Conservation (phyloP, 495 filamentous ascomycete genomes). For the Annulohypoxylon moriforme region DNA sequence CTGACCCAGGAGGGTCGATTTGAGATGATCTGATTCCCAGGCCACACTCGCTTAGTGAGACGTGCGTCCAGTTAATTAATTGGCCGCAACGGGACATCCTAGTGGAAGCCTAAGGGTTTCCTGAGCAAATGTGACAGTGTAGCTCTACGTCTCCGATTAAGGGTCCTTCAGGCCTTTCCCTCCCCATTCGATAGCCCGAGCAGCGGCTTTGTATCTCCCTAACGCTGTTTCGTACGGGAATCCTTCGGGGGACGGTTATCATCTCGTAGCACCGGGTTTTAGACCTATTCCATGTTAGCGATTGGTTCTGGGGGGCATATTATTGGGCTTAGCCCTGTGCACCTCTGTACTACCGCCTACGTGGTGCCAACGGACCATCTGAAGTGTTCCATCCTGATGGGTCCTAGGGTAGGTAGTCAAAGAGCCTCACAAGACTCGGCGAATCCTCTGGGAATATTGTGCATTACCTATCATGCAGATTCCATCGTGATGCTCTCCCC, state of each 20-base stretch:
- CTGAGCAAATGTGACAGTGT: conserved; percentile 15
- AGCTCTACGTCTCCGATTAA: conserved; percentile 27
- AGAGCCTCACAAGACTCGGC: conserved; percentile 40
- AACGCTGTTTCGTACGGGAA: conserved; percentile 14
- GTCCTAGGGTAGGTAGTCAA: conserved; percentile 25
- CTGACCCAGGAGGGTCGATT: conserved; percentile 31
- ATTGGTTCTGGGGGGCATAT: conserved; percentile 14
- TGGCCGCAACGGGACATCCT: conserved; percentile 25
- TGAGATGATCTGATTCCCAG: conserved; percentile 41
- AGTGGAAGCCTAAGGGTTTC: conserved; percentile 32
- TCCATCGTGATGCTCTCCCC: neutral
- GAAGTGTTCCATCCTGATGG: conserved; percentile 39
- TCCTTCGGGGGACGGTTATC: conserved; percentile 20
- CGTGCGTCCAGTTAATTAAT: conserved; percentile 38
- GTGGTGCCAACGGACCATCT: conserved; percentile 42
- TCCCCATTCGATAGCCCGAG: conserved; percentile 25
- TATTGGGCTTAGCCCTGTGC: conserved; percentile 34
- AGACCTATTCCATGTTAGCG: neutral
- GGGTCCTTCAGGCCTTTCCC: neutral
- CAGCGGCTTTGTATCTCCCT: conserved; percentile 11
- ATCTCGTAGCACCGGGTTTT: conserved; percentile 18
- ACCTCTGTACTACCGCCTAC: conserved; percentile 33
- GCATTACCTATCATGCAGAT: conserved; percentile 15
- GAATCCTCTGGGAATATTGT: conserved; percentile 18
- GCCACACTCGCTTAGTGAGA: conserved; percentile 41